Conservation (phyloP, 2,329 filamentous ascomycete genomes). For the Scopulariopsis brevicaulis region DNA sequence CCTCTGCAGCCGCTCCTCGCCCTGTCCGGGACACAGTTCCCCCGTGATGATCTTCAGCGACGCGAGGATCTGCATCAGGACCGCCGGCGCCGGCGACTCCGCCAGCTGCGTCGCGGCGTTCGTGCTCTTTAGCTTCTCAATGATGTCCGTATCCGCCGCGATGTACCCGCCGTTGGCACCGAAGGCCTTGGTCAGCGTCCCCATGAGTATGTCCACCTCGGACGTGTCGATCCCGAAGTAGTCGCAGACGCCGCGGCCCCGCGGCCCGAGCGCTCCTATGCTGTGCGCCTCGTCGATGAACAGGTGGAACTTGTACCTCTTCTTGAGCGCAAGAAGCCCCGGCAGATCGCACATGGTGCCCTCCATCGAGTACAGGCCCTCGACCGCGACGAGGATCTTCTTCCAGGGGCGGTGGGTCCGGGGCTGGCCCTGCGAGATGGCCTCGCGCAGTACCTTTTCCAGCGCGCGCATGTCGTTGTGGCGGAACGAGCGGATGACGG, state of each 20-base stretch:
- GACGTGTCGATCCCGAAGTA: conserved; percentile 86
- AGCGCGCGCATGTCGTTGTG: conserved; percentile 92
- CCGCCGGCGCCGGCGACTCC: conserved; percentile 77
- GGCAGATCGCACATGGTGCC: conserved; percentile 98
- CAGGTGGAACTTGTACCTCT: conserved; percentile 92
- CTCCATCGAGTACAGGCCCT: conserved; percentile 98
- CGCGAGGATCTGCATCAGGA: conserved; percentile 81
- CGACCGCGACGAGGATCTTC: conserved; percentile 94
- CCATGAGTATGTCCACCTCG: conserved; percentile 94
- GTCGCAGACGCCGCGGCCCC: conserved; percentile 87
- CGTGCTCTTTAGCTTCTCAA: conserved; percentile 78
- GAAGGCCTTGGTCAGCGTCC: conserved; percentile 95
- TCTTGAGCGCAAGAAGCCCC: conserved; percentile 74
- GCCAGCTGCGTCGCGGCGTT: conserved; percentile 83
- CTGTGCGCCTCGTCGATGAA: conserved; percentile 97
- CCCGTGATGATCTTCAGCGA: conserved; percentile 83
- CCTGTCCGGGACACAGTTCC: conserved; percentile 79
- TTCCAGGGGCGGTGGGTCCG: conserved; percentile 99
- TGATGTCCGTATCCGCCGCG: conserved; percentile 77
- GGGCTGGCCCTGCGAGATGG: conserved; percentile 91
- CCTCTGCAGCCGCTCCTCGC: conserved; percentile 87
- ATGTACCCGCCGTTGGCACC: conserved; percentile 96
- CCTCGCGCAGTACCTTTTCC: conserved; percentile 77
- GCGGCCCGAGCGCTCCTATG: conserved; percentile 80
- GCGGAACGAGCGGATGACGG: conserved; percentile 92